Base-by-base conservation (phyloP, 768 basidiomycete genomes). In the Mycena pura region DNA sequence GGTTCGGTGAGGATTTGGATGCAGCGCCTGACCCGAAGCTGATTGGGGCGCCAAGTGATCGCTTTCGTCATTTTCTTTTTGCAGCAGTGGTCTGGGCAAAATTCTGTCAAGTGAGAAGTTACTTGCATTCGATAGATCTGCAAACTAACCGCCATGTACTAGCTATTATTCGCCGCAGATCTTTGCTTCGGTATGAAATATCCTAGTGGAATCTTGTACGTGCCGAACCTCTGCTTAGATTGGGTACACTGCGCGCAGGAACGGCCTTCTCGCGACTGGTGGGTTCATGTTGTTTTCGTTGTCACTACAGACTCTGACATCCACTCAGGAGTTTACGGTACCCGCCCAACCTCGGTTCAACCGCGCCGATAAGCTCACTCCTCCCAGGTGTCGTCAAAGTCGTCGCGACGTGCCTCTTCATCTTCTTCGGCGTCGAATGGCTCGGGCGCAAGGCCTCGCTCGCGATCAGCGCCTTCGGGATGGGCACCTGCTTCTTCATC, bases 71-170 rank as follows among this genome's bases (percentile, higher is more conserved):
- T 93, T 62, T 93, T 93, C 78, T 70, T 90, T 60, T 77, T 93
- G 8, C 93, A 94, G 66, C 91, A 94, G 70, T 93, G 88, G 88
- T 82, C 84, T 46, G 93, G 93, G 1, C 93, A 94, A 71, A 92
- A 95, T 74, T 88, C 89, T 0, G 89, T 94, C 64, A 79, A 77
- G 80, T 83, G 59, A 31, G 78, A n/a, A n/a, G 66, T 15, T 63
- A 5, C 38, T 29, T 54, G 39, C 10, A 43, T 22, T 11, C 6
- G 19, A 13, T 44, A 46, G 9, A 27, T 45, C 14, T 28, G 21
- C 31, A 13, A 24, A 25, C 17, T 25, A n/a, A 36, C 39, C 4
- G 4, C 17, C 7, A 5, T 17, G 38, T 22, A 25, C 3, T 52
- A 84, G 83, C 41, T 89, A 92, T 70, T 91, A 91, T 61, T 87